These are phyloP conservation scores for Eutrema heterophyllum DNA, from an alignment of 345 rosid genomes.

Conservation along the genomic window DNA sequence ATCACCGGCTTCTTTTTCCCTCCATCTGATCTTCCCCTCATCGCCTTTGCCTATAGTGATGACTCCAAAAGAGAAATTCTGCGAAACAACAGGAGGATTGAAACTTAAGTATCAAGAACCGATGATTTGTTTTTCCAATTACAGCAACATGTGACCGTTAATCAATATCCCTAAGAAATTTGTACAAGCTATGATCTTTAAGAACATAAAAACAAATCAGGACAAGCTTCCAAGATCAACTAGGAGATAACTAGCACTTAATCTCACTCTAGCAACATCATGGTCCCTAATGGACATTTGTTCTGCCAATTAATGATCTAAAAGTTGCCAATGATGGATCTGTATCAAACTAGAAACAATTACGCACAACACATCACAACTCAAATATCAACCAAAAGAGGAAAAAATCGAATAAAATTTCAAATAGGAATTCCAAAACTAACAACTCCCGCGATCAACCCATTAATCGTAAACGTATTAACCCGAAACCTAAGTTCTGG, in stretches of 20 bases:
- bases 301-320: neutral
- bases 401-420: neutral
- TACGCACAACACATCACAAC: neutral
- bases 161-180: neutral
- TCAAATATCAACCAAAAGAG: neutral
- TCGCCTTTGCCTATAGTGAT: slow-evolving; percentile 28
- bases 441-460: neutral
- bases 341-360: neutral
- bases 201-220: neutral
- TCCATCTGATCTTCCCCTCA: slow-evolving; percentile 90
- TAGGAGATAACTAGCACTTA: neutral
- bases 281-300: neutral
- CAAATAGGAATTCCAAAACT: neutral
- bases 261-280: neutral
- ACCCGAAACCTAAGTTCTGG: neutral
- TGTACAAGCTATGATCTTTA: neutral
- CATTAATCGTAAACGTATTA: neutral
- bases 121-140: neutral
- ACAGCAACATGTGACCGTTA: neutral
- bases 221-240: neutral
- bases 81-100: neutral
- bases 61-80: slow-evolving; percentile 20
- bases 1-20: slow-evolving; percentile 76
- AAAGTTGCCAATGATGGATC: slow-evolving; percentile 6
- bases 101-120: neutral